These are phyloP conservation scores for Pythium sukuiense DNA, from an alignment of 352 stramenopile genomes.

Conservation along the genomic window DNA sequence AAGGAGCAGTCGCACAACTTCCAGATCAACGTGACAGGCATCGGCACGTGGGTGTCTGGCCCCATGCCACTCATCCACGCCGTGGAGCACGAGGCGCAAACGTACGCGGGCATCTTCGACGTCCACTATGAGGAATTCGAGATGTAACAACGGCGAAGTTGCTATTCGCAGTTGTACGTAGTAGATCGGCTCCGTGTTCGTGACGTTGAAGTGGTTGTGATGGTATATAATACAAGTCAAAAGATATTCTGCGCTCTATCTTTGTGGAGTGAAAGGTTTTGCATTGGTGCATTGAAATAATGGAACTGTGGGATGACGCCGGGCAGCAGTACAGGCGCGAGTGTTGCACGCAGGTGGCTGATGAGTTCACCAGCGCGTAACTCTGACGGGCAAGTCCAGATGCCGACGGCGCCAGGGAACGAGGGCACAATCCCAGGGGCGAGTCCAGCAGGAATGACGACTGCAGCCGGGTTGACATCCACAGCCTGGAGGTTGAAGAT, in stretches of 20 bases:
- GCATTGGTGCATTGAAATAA: too few relatives aligned
- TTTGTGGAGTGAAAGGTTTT: too few relatives aligned
- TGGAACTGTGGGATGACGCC: too few relatives aligned
- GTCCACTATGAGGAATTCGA: conserved; percentile 90
- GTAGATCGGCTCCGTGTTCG: too few relatives aligned
- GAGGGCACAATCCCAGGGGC: conserved; percentile 31
- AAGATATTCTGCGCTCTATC: too few relatives aligned
- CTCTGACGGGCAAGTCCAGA: conserved; percentile 36
- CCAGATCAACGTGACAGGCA: conserved; percentile 74
- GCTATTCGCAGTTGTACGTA: too few relatives aligned
- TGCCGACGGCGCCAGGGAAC: conserved; percentile 33
- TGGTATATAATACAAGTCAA: too few relatives aligned
- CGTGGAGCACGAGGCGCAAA: conserved; percentile 69
- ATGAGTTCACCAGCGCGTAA: conserved; percentile 24
- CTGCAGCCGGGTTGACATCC: conserved; percentile 28
- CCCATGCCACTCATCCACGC: conserved; percentile 78
- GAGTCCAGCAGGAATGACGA: conserved; percentile 32
- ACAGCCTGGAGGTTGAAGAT: conserved; percentile 36
- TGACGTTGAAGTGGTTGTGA: too few relatives aligned
- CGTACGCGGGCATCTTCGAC: conserved; percentile 85
- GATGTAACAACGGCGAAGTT: conserved; percentile 53
- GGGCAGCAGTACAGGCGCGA: too few relatives aligned
- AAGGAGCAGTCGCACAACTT: conserved; percentile 88
- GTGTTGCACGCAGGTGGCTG: too few relatives aligned
- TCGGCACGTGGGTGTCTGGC: conserved; percentile 82